Base-by-base conservation (phyloP, 768 basidiomycete species). In the Pholiota conissans region DNA sequence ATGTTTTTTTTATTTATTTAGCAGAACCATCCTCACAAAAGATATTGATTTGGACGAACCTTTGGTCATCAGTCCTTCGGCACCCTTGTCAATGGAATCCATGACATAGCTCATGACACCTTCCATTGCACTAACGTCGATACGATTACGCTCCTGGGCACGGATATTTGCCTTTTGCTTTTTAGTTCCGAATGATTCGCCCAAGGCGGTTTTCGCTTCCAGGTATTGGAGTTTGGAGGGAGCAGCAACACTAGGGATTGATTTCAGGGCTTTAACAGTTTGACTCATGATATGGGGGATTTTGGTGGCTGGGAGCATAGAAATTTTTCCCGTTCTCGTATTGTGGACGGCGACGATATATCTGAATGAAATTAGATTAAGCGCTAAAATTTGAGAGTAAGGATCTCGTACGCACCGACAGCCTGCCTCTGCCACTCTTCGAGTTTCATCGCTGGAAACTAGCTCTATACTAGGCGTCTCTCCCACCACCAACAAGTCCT, bases 151-250 rank as follows among this genome's bases (percentile, higher is more conserved):
- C 72, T 95, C 94, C 52, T 82, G 83, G 3, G 93, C 90, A 52
- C 84, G 84, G 67, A 98, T 95, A 27, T 85, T 86, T 9, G 85
- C 84, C 71, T 93, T 90, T 45, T 94, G 93, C 69, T 97, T 98
- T 75, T 94, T 92, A 24, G 95, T 96, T 20, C 96, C 96, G 62
- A 99, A 99, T 1, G 90, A 84, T 70, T 94, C 89, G 29, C 96
- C 95, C 1, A 99, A 83, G n/a, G 84, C 79, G 54, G 83, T 90
- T 39, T 87, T 81, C 14, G 87, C 88, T 50, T 86, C 80, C 37
- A 81, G 74, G 56, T 82, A 85, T 57, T 86, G 81, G 47, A 77
- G 63, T 49, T 83, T 74, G 8, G 76, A 71, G 14, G 84, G 80
- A 7, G 80, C 80, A 11, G 77, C 73, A 3, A 81, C 72, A 13